Evolutionary conservation across 2,329 filamentous ascomycete species (phyloP), one percentile per base, ranked within the genome.

Genomic region (Penicillium fuscoglaucum): DNA sequence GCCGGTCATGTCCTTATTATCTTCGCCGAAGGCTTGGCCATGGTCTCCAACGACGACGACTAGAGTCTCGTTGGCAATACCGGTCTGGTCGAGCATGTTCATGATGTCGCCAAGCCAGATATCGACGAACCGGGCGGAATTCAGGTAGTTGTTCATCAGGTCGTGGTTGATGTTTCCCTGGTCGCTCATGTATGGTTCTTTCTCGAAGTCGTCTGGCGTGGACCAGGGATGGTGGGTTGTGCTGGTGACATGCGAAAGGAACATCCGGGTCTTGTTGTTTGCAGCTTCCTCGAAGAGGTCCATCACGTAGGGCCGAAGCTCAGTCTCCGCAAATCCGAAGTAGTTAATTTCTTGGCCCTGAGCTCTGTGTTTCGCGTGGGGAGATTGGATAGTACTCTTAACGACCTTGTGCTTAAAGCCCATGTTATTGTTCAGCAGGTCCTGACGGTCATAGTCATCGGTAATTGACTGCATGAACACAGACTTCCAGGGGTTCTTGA

Each of bases 31-130:
- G 8, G 78, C 74, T 60, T 77, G 75, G 31, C 77, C 77, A 59
- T 76, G 77, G 61, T 81, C 79, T 19, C 79, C 79, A 6, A 79
- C 72, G n/a, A 80, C 65, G 2, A 81, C 76, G 1, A 81, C 74
- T 6, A 81, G 68, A 6, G 79, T 81, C 59, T 77, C 73, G 55
- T 80, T 75, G 15, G 77, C 72, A 17, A 80, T 75, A 26, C 75
- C 77, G 3, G 72, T 64, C 35, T 80, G 74, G 28, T 81, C 76
- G 8, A 80, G 69, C 54, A 79, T 65, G 41, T 70, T 67, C 63
- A 80, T 69, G 24, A 80, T 65, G 31, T 78, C 69, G 40, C 74
- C 74, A 8, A 80, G 67, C 78, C 79, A 80, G n/a, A 65, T 59
- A 58, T 80, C 79, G 44, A 74, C 73, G 61, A 78, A 80, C 31